Evolutionary conservation across 1,139 yeast species (phyloP).

Genomic region (Chernovozyma aurita): DNA sequence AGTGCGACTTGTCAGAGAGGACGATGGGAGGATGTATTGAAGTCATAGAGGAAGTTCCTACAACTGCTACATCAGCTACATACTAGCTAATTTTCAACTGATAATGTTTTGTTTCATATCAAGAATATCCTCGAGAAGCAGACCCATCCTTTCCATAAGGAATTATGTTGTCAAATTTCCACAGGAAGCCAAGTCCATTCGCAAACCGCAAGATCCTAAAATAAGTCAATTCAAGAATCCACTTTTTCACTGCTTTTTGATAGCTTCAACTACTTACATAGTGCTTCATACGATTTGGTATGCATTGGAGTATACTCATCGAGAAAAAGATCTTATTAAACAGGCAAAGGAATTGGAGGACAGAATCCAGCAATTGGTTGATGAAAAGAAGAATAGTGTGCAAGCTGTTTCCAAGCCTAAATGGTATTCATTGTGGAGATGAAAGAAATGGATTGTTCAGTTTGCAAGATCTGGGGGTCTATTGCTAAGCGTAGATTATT

Average conservation of each 20-base stretch:
- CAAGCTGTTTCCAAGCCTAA: slow-evolving; percentile 11
- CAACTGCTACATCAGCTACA: too few species aligned
- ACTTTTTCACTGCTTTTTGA: slow-evolving; percentile 34
- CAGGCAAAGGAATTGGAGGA: slow-evolving; percentile 25
- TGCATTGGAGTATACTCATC: slow-evolving; percentile 28
- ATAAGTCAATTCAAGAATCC: slow-evolving; percentile 37
- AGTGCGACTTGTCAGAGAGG: too few species aligned
- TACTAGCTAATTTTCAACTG: too few species aligned
- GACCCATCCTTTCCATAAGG: neutral
- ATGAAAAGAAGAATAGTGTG: slow-evolving; percentile 17
- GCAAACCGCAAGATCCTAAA: slow-evolving; percentile 22
- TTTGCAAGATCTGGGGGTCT: too few species aligned
- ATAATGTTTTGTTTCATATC: too few species aligned
- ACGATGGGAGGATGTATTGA: too few species aligned
- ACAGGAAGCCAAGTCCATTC: slow-evolving; percentile 4
- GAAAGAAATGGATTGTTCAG: neutral
- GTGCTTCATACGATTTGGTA: slow-evolving; percentile 32
- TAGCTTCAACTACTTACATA: slow-evolving; percentile 39
- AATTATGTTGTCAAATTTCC: slow-evolving; percentile 10
- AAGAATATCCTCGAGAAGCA: too few species aligned
- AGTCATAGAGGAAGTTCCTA: too few species aligned
- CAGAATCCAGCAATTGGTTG: slow-evolving; percentile 28
- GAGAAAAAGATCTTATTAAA: slow-evolving; percentile 19
- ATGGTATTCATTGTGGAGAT: slow-evolving; percentile 17
- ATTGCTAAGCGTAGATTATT: too few species aligned